Evolutionary conservation across 2,329 filamentous ascomycete species (phyloP), one percentile per base, ranked within the genome.

Genomic region (Sporothrix protearum): DNA sequence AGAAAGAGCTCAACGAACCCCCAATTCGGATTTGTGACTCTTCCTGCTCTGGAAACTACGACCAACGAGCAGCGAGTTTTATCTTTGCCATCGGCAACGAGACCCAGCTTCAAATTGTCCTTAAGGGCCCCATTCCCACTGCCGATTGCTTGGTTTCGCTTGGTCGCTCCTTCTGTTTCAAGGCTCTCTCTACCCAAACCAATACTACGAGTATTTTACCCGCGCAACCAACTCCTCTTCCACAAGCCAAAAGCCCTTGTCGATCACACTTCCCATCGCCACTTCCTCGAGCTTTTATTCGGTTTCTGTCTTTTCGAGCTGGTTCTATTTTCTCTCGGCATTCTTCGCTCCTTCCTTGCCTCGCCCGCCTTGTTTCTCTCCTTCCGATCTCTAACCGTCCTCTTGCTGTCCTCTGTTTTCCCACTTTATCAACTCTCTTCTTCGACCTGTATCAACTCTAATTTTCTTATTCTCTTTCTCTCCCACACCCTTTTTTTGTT

Each of bases 261-360:
- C 59, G 69, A 70, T 70, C 69, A 70, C 57, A 36, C 68, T 49
- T 45, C 59, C 69, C 69, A 70, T 70, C 69, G 69, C 69, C 59
- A 66, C 69, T 55, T 59, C 33, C 61, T 63, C 59, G 19, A 42
- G 30, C 16, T 0, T 14, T 6, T 2, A 63, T 36, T 59, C 49
- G 49, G 14, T 39, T 59, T 45, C 36, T 16, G 30, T 39, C 19
- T 47, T 19, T 12, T 51, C 67, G 33, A 39, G 22, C 51, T 42
- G 67, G 51, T 33, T 47, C 42, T 63, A 9, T 14, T 63, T 63
- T 39, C 45, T 66, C 33, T 45, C 59, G 45, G 53, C 42, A 9
- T 51, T 45, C 39, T 68, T 45, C 66, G 47, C 49, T 68, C 66
- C 47, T 68, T 42, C 59, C 36, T 66, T 25, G 1, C 49, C 47